Percentiles rank a stretch among this genome's conserved stretches.
These are phyloP conservation scores for Colletotrichum spaethianum DNA, from an alignment of 2,329 filamentous ascomycete species.

Conservation along the genomic window DNA sequence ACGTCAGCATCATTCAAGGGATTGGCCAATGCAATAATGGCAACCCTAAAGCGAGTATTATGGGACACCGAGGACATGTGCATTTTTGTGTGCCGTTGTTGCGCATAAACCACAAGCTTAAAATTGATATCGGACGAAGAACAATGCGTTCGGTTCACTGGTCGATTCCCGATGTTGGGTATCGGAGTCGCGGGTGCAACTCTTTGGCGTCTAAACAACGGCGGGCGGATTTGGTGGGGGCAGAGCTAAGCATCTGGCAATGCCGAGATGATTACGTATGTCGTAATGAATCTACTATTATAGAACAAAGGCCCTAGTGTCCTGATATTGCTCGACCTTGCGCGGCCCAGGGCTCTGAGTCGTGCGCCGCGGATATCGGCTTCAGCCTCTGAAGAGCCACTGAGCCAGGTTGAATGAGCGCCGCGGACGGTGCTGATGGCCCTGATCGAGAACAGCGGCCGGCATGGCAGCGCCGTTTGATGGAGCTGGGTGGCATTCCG, in stretches of 20 bases:
- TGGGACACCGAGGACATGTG: background rate
- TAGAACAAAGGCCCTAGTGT: conserved; percentile 27
- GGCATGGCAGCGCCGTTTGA: conserved; percentile 27
- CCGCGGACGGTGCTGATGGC: conserved; percentile 4
- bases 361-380: conserved; percentile 18
- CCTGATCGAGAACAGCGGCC: conserved; percentile 32
- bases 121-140: background rate
- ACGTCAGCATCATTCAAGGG: background rate
- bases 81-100: background rate
- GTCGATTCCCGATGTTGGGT: background rate
- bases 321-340: conserved; percentile 6
- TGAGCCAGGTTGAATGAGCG: conserved; percentile 9
- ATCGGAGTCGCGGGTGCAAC: background rate
- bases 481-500: conserved; percentile 33
- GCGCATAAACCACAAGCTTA: background rate
- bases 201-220: background rate
- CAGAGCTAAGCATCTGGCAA: background rate
- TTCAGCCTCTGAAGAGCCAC: conserved; percentile 21
- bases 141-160: background rate
- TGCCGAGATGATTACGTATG: conserved; percentile 31
- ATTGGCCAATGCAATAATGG: background rate
- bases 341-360: conserved; percentile 32
- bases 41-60: background rate
- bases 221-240: background rate
- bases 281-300: conserved; percentile 10